A percentile compares a stretch with the other conserved stretches of the same genome.
These are phyloP conservation scores for Aspergillus carbonarius DNA, from an alignment of 2,329 filamentous ascomycete genomes.

Conservation along the genomic window DNA sequence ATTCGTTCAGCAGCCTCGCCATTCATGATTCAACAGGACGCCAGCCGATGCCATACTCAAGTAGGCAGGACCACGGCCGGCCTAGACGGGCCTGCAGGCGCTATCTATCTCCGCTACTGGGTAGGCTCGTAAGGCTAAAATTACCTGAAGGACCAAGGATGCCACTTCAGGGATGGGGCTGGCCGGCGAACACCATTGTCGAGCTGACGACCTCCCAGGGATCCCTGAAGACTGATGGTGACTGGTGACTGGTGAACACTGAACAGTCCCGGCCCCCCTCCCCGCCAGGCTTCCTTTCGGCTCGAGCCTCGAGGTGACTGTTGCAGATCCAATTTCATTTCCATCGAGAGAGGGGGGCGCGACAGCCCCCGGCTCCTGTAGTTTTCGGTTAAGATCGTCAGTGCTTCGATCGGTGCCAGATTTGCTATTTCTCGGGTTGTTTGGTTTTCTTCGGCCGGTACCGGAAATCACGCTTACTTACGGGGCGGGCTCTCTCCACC, in stretches of 20 bases:
- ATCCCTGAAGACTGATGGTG: neutral
- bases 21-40: neutral
- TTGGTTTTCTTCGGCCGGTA: constrained; percentile 3
- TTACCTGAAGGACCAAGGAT: constrained; percentile 6
- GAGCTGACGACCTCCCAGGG: neutral
- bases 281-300: neutral
- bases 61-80: neutral
- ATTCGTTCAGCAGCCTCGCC: neutral
- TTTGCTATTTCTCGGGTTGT: constrained; percentile 7
- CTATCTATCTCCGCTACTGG: neutral
- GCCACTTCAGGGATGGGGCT: neutral
- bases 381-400: constrained; percentile 1
- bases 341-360: neutral
- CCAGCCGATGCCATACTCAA: neutral
- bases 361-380: constrained; percentile 2
- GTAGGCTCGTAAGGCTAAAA: constrained; percentile 1
- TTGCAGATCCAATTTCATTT: constrained; percentile 5
- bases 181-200: neutral
- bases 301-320: neutral
- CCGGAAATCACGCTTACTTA: neutral
- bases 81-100: neutral
- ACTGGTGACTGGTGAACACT: too few species aligned
- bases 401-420: constrained; percentile 5
- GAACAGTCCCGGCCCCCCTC: neutral
- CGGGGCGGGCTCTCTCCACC: neutral